Evolutionary conservation across 345 rosid species (phyloP).

Genomic region (Eucalyptus cloeziana): DNA sequence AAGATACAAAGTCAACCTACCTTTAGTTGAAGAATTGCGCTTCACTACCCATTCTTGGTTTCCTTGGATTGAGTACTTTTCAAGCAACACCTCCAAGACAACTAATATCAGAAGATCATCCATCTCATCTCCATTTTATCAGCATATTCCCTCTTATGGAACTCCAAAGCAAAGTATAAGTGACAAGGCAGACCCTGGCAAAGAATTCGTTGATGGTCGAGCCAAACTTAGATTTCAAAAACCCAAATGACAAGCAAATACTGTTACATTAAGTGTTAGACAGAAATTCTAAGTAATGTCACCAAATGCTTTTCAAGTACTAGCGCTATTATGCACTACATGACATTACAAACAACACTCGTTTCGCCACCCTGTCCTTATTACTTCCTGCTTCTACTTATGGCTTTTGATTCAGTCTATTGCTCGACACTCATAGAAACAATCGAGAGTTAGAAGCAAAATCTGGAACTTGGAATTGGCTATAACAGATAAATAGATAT

Average conservation of each 20-base stretch:
- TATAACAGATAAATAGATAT: neutral
- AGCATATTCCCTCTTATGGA: constrained; percentile 41
- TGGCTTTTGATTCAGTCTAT: neutral
- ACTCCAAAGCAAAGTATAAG: constrained; percentile 91
- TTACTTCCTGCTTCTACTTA: neutral
- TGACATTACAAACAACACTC: neutral
- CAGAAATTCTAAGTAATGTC: neutral
- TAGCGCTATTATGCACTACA: neutral
- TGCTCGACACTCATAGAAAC: too few relatives aligned
- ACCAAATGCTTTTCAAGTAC: neutral
- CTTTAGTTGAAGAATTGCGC: constrained; percentile 84
- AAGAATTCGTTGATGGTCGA: neutral
- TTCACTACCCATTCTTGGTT: constrained; percentile 72
- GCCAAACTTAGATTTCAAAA: neutral
- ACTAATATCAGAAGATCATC: constrained; percentile 75
- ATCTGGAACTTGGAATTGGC: neutral
- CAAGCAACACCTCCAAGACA: constrained; percentile 46
- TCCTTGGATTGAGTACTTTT: constrained; percentile 67
- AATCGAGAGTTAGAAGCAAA: neutral
- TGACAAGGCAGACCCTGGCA: constrained; percentile 57
- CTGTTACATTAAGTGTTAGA: neutral
- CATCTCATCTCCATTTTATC: constrained; percentile 73
- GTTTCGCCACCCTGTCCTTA: neutral
- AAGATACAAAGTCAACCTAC: constrained; percentile 19
- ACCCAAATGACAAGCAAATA: neutral